These are phyloP conservation scores for Mayamaea pseudoterrestris DNA, from an alignment of 108 stramenopile species.

Conservation along the genomic window DNA sequence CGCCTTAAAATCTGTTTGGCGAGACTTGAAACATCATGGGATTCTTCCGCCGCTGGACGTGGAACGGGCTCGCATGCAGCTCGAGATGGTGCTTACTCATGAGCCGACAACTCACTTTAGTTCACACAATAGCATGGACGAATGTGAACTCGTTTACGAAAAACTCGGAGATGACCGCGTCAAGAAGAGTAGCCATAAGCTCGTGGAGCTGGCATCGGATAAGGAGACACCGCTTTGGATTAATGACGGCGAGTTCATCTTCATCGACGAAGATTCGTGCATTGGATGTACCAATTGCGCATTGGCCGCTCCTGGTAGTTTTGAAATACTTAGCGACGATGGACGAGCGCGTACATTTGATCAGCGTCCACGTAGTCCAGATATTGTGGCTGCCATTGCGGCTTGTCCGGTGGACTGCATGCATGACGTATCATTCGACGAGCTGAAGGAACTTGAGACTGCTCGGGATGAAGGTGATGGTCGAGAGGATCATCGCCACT, in stretches of 20 bases:
- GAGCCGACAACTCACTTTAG: background rate
- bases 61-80: conserved; percentile 17
- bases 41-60: conserved; percentile 49
- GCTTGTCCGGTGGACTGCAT: conserved; percentile 75
- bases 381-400: conserved; percentile 45
- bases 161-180: too few relatives aligned
- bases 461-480: conserved; percentile 53
- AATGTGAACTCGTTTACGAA: conserved; percentile 63
- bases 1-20: conserved; percentile 41
- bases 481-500: conserved; percentile 38
- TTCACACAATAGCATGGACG: conserved; percentile 34
- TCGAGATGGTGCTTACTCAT: background rate
- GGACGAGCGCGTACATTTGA: conserved; percentile 68
- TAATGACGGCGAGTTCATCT: conserved; percentile 69
- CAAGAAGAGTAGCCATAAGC: conserved; percentile 24
- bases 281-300: conserved; percentile 77
- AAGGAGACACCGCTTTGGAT: conserved; percentile 42
- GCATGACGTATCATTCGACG: conserved; percentile 56
- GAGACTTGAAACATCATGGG: conserved; percentile 61
- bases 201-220: conserved; percentile 45
- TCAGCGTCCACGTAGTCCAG: conserved; percentile 31
- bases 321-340: conserved; percentile 53
- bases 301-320: conserved; percentile 42
- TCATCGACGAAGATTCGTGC: conserved; percentile 82
- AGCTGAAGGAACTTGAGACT: conserved; percentile 55